Conservation (phyloP, 75 land plant species). For the Picea sitchensis region DNA sequence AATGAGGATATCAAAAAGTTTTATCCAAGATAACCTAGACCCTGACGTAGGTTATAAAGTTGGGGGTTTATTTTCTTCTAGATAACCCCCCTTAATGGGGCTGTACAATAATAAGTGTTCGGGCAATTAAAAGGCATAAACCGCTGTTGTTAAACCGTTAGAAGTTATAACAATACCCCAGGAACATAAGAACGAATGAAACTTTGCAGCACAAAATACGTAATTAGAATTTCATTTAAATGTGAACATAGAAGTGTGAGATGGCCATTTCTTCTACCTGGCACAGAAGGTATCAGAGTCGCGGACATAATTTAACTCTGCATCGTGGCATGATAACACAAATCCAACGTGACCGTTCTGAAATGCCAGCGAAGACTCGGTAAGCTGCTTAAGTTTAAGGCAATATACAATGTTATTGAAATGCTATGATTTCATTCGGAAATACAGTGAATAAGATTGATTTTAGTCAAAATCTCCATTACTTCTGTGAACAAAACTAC, state of each 20-base stretch:
- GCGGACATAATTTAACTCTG: slow-evolving; percentile 36
- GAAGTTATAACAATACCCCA: too few relatives aligned
- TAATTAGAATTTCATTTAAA: neutral
- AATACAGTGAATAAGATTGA: too few relatives aligned
- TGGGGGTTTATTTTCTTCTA: too few relatives aligned
- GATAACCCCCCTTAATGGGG: too few relatives aligned
- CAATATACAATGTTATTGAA: neutral
- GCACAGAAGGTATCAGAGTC: slow-evolving; percentile 29
- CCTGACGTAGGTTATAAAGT: too few relatives aligned
- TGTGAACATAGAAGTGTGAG: neutral
- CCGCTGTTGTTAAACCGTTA: too few relatives aligned
- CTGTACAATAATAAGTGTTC: neutral
- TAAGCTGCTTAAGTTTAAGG: neutral
- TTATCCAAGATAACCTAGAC: too few relatives aligned
- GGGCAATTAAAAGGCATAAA: too few relatives aligned
- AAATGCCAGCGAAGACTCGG: neutral
- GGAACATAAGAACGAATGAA: neutral
- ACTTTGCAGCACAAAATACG: neutral
- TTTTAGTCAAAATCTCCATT: too few relatives aligned
- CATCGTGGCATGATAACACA: slow-evolving; percentile 42
- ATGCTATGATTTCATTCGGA: too few relatives aligned
- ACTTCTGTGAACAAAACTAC: too few relatives aligned
- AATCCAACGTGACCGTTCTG: slow-evolving; percentile 45
- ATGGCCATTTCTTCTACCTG: slow-evolving; percentile 12
- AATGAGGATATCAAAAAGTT: too few relatives aligned